phyloP scores from a whole-genome alignment of 768 basidiomycete genomes.

The Kwoniella newhampshirensis region DNA sequence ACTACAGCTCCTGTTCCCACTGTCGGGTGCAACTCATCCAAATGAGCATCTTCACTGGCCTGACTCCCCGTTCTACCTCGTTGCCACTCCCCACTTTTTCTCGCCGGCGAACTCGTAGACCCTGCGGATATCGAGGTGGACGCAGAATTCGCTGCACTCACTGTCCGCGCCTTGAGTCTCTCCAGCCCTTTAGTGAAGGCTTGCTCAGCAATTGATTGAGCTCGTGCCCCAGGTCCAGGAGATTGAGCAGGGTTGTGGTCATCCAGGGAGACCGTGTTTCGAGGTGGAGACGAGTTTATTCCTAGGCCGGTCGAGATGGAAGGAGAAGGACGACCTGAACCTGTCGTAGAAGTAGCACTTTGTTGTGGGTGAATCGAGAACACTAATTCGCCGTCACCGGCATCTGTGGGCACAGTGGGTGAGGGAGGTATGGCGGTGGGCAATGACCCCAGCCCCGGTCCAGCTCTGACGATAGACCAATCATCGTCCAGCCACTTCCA shows the following conservation, averaged over 20 bases:
- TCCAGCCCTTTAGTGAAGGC: constrained; percentile 54
- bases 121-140: background rate
- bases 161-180: constrained; percentile 48
- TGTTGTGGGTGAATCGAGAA: constrained; percentile 1
- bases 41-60: constrained; percentile 35
- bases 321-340: constrained; percentile 16
- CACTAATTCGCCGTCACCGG: constrained; percentile 58
- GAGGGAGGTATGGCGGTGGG: background rate
- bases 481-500: constrained; percentile 93
- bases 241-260: constrained; percentile 8
- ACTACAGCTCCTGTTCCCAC: background rate
- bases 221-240: constrained; percentile 18
- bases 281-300: constrained; percentile 24
- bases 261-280: background rate
- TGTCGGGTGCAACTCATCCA: background rate
- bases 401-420: constrained; percentile 43
- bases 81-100: constrained; percentile 22
- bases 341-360: background rate
- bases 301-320: constrained; percentile 5
- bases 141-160: constrained; percentile 12
- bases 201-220: constrained; percentile 51
- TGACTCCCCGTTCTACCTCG: constrained; percentile 33
- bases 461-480: constrained; percentile 68
- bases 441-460: constrained; percentile 15
- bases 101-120: constrained; percentile 6